phyloP scores from a whole-genome alignment of 352 stramenopile species.

The Phytophthora idaei region DNA sequence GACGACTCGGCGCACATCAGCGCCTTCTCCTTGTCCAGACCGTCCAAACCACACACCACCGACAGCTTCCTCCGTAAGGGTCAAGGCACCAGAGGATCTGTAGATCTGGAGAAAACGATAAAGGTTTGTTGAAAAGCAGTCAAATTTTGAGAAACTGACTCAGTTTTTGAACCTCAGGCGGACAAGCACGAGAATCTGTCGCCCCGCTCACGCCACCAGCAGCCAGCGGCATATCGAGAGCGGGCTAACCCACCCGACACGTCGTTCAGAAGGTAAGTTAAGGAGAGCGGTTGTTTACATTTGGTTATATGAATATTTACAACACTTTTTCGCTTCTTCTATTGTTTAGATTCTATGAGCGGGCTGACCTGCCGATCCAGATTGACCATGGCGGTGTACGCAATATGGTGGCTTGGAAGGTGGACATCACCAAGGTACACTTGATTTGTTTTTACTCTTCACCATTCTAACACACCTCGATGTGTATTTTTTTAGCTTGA shows the following conservation, averaged over 20 bases:
- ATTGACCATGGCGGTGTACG: constrained; percentile 96
- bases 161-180: constrained; percentile 12
- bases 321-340: background rate
- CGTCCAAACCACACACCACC: constrained; percentile 81
- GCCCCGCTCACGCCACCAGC: constrained; percentile 52
- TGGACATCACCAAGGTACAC: constrained; percentile 92
- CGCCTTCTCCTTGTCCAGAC: constrained; percentile 93
- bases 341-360: constrained; percentile 86
- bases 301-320: background rate
- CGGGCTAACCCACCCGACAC: constrained; percentile 94
- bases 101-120: constrained; percentile 60
- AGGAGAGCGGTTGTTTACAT: background rate
- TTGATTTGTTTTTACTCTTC: background rate
- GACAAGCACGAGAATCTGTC: constrained; percentile 52
- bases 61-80: constrained; percentile 92
- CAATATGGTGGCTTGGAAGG: constrained; percentile 98
- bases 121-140: constrained; percentile 31
- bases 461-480: background rate
- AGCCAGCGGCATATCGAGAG: constrained; percentile 90
- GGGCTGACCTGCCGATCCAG: constrained; percentile 96
- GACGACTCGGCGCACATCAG: constrained; percentile 64
- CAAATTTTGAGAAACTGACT: background rate
- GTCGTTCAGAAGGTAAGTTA: constrained; percentile 65
- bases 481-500: constrained; percentile 79
- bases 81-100: constrained; percentile 87